Base-by-base conservation (phyloP, 2,329 filamentous ascomycete genomes). In the Penicillium vulpinum region DNA sequence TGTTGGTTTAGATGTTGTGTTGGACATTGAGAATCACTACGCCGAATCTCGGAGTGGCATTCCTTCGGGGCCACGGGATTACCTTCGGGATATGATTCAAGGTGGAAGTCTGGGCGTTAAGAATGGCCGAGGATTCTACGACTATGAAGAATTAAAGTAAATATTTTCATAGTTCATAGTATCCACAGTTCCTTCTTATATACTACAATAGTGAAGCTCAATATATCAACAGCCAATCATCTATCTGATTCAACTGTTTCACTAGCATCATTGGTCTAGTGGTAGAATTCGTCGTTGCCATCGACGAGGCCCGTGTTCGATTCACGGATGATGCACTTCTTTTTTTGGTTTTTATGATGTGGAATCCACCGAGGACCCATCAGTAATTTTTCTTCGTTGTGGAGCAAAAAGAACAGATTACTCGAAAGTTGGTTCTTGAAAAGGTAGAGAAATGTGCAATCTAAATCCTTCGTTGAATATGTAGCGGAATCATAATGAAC, bases 301-400 rank as follows among this genome's bases (percentile, higher is more conserved):
- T 76, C 74, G 74, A 76, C 69, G 74, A 76, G 74, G 74, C 74
- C 74, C 74, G 74, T 74, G 74, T 76, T 76, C 74, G 74, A 76
- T 76, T 76, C 74, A 73, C 74, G 74, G 74, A 75, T 74, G 62
- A 67, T 68, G 62, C 62, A 67, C 44, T 52, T 22, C 26, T 36
- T 41, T 62, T 62, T 60, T 53, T 24, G 26, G 2, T 4, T 15
- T 43, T 51, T 35, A 18, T 13, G 4, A 18, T 24, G 31, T 38
- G 26, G 41, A 44, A 9, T 21, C 21, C 7, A 38, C 16, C 1
- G 4, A 39, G 36, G 43, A 45, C 28, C n/a, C 2, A 15, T 29
- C 18, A 13, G 11, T 28, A 8, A 11, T 2, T 29, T 31, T 6
- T 6, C 8, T n/a, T 29, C 2, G n/a, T 44, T 15, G n/a, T 45